phyloP scores from a whole-genome alignment of 306 rosid species.

The Prunus campanulata region DNA sequence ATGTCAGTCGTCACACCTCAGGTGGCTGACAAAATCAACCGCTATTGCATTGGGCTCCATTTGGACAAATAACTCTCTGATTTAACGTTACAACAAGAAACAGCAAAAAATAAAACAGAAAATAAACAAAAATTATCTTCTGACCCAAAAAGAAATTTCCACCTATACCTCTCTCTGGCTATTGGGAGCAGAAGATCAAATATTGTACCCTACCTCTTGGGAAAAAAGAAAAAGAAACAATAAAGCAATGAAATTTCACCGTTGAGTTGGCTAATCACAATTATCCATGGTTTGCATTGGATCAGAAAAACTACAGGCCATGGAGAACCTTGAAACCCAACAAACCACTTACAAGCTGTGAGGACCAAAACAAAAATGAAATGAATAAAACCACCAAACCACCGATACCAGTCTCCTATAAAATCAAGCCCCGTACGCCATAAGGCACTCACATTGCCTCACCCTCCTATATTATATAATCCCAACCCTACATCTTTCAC shows the following conservation, averaged over 20 bases:
- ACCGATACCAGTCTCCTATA: background rate
- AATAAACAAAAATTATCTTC: too few relatives aligned
- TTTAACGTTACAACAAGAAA: background rate
- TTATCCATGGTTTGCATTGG: background rate
- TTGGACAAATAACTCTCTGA: background rate
- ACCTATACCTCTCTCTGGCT: too few relatives aligned
- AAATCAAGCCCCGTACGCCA: background rate
- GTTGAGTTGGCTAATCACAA: background rate
- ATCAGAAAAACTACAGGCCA: background rate
- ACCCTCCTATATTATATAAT: too few relatives aligned
- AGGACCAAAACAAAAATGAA: background rate
- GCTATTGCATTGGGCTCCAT: background rate
- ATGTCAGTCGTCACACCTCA: background rate
- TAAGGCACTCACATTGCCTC: background rate
- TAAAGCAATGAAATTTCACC: background rate
- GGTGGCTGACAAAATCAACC: background rate
- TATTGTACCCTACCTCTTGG: too few relatives aligned
- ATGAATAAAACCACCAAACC: background rate
- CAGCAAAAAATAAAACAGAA: too few relatives aligned
- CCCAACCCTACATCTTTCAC: background rate
- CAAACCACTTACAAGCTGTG: background rate
- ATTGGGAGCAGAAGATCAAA: too few relatives aligned
- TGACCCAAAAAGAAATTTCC: too few relatives aligned
- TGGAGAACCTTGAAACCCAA: background rate
- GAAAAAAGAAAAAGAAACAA: background rate